Percentiles rank a stretch among this genome's conserved stretches.
phyloP scores from a whole-genome alignment of 805 yeast species.

The Torulaspora microellipsoides region DNA sequence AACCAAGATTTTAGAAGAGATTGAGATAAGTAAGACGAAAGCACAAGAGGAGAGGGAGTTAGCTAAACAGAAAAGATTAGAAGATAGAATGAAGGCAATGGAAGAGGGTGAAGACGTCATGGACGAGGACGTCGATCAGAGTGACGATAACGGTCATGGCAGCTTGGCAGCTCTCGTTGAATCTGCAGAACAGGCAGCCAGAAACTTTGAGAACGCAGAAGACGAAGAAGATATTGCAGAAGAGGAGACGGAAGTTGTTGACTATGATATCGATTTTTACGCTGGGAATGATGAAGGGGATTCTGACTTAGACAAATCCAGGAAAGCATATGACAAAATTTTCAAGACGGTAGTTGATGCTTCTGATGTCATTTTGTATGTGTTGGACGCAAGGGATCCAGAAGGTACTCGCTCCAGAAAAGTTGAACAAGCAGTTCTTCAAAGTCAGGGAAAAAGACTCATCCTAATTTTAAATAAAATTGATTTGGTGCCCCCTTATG shows the following conservation, averaged over 20 bases:
- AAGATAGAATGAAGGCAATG: slow-evolving; percentile 36
- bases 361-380: slow-evolving; percentile 85
- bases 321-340: slow-evolving; percentile 90
- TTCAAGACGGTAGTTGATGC: slow-evolving; percentile 91
- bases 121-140: slow-evolving; percentile 38
- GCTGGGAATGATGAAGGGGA: slow-evolving; percentile 43
- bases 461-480: slow-evolving; percentile 86
- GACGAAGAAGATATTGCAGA: slow-evolving; percentile 43
- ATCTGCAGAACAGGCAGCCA: slow-evolving; percentile 87
- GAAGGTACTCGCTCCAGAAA: slow-evolving; percentile 88
- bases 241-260: slow-evolving; percentile 45
- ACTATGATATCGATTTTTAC: slow-evolving; percentile 43
- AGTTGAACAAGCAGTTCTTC: slow-evolving; percentile 85
- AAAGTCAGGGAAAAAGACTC: slow-evolving; percentile 70
- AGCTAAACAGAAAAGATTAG: slow-evolving; percentile 46
- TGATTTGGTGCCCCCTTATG: slow-evolving; percentile 85
- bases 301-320: slow-evolving; percentile 61
- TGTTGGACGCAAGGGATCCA: slow-evolving; percentile 97
- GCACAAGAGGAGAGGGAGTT: slow-evolving; percentile 52
- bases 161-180: slow-evolving; percentile 81
- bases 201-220: slow-evolving; percentile 58
- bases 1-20: slow-evolving; percentile 68
- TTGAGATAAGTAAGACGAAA: slow-evolving; percentile 56
- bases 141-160: slow-evolving; percentile 43
- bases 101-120: slow-evolving; percentile 38